Evolutionary conservation across 2,329 filamentous ascomycete species (phyloP).

Genomic region (Ascochyta rabiei): DNA sequence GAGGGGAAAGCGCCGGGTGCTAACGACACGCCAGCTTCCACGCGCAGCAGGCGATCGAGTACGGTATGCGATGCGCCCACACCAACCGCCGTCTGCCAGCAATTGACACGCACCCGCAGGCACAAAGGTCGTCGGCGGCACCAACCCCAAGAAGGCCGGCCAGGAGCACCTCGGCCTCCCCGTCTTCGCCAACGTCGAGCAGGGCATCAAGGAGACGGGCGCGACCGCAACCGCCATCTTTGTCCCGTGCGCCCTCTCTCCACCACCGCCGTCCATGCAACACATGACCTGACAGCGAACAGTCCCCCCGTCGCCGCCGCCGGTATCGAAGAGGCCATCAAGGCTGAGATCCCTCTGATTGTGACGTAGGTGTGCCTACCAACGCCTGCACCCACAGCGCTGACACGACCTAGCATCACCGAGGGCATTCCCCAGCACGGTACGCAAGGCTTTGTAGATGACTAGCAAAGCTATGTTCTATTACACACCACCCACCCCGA

Average conservation of each 20-base stretch:
- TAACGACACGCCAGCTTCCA: slow-evolving; percentile 74
- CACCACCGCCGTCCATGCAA: slow-evolving; percentile 1
- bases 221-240: slow-evolving; percentile 94
- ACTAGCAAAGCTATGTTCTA: too few relatives aligned
- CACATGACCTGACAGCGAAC: slow-evolving; percentile 37
- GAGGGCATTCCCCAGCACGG: slow-evolving; percentile 98
- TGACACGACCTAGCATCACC: slow-evolving; percentile 68
- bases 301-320: slow-evolving; percentile 89
- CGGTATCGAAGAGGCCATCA: slow-evolving; percentile 95
- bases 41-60: slow-evolving; percentile 96
- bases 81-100: slow-evolving; percentile 21
- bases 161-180: slow-evolving; percentile 86
- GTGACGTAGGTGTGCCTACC: slow-evolving; percentile 68
- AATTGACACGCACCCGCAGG: slow-evolving; percentile 60
- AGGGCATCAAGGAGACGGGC: slow-evolving; percentile 88
- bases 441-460: slow-evolving; percentile 61
- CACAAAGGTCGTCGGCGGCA: slow-evolving; percentile 96
- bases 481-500: too few relatives aligned
- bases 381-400: slow-evolving; percentile 20
- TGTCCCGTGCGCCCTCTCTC: slow-evolving; percentile 71
- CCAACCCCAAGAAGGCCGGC: slow-evolving; percentile 98
- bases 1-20: slow-evolving; percentile 18
- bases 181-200: slow-evolving; percentile 87
- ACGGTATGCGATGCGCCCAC: slow-evolving; percentile 70
- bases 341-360: slow-evolving; percentile 89